Conservation (phyloP, 805 yeast genomes). For the Starmerella potacharoeniae region DNA sequence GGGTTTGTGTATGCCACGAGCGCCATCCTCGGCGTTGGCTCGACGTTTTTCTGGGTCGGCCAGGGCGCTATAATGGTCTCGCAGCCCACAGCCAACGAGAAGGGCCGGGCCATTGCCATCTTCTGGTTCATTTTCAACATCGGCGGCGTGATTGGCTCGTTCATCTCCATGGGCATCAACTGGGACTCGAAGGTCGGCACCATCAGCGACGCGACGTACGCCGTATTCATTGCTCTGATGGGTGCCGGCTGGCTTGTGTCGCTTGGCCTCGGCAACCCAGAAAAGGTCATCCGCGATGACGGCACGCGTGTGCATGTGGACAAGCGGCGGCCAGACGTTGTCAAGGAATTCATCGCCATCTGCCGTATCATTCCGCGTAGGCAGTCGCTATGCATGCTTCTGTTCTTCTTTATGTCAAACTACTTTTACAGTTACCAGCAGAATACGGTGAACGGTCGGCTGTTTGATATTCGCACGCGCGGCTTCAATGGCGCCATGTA, state of each 20-base stretch:
- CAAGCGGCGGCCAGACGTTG: conserved; percentile 25
- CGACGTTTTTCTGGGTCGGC: conserved; percentile 47
- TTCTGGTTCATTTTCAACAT: conserved; percentile 52
- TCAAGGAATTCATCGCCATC: conserved; percentile 33
- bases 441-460: conserved; percentile 43
- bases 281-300: conserved; percentile 3
- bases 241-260: conserved; percentile 34
- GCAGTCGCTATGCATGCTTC: conserved; percentile 40
- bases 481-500: conserved; percentile 49
- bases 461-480: conserved; percentile 47
- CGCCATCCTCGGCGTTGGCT: conserved; percentile 45
- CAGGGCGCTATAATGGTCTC: conserved; percentile 46
- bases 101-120: conserved; percentile 43
- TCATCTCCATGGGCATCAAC: conserved; percentile 45
- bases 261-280: conserved; percentile 5
- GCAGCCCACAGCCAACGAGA: conserved; percentile 40
- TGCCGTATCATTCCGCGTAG: conserved; percentile 32
- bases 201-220: conserved; percentile 39
- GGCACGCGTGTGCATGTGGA: conserved; percentile 2
- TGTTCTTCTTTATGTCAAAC: conserved; percentile 52
- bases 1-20: conserved; percentile 48
- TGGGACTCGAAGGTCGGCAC: conserved; percentile 31
- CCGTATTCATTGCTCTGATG: conserved; percentile 45
- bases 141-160: conserved; percentile 50
- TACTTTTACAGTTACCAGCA: conserved; percentile 58